Base-by-base conservation (phyloP, 2,329 filamentous ascomycete species). In the Camillea tinctor region DNA sequence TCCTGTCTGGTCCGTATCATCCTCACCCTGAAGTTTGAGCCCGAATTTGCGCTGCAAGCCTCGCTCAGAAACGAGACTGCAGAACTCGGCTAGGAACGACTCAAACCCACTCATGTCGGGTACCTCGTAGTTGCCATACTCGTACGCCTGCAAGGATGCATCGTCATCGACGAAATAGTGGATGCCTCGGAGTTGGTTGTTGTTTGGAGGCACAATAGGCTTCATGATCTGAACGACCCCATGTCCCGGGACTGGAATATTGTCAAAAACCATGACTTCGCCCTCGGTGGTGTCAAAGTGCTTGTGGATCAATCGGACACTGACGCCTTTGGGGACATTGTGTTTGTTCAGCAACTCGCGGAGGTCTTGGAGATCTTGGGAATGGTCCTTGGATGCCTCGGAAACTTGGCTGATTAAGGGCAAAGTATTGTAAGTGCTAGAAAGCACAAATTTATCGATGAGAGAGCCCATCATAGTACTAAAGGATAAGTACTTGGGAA, bases 211-310 rank as follows among this genome's bases (percentile, higher is more conserved):
- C 20, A 57, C 30, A 48, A 24, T 48, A 23, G 50, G 55, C 50
- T 57, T 52, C 50, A 57, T 44, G 55, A 52, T 52, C 24, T 57
- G 50, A 49, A 57, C 50, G n/a, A 24, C 22, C 20, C 49, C 49
- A 49, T 57, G 17, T 26, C 50, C 55, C 13, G 55, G 50, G 55
- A 53, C 50, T 48, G 24, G 26, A 26, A 52, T 40, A 20, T 52
- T 57, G 50, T 57, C 50, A 53, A 57, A 57, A 24, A 57, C 50
- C 49, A 53, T 57, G 50, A 57, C 55, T 44, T 57, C 50, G 23
- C 48, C 54, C 17, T 30, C 4, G 9, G 26, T 55, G 24, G 30
- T 5, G 48, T 21, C 50, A 22, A 9, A 17, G 22, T 52, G 50
- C 50, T 52, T 52, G 50, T 23, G n/a, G n/a, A n/a, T n/a, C n/a